Base-by-base conservation (phyloP, 2,329 filamentous ascomycete genomes). In the Penicillium janthinellum region DNA sequence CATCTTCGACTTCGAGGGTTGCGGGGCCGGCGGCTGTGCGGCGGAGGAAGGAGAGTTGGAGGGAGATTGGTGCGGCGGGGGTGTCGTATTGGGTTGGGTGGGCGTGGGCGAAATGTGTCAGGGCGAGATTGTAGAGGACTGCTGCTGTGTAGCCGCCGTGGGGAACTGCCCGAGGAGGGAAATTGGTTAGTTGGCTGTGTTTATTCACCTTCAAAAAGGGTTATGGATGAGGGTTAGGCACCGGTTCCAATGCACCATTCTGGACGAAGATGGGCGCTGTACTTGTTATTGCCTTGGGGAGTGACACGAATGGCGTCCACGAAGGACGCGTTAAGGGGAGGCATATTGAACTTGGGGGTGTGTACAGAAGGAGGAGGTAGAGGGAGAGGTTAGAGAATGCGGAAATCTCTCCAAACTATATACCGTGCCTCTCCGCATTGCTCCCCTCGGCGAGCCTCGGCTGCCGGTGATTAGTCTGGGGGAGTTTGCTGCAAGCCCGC, bases 101-200 rank as follows among this genome's bases (percentile, higher is more conserved):
- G 20, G 88, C 82, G 5, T 86, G 83, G 6, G 81, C 73, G 77
- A 88, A 88, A 73, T 90, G 88, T 2, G 77, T 80, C 10, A 77
- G 75, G 25, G 85, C 85, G 17, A 87, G 84, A 56, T 82, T 80
- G 62, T 89, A 81, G 62, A 91, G 82, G 51, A 84, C 80, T 0
- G 86, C 82, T 10, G 88, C 87, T 15, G 90, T 84, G 67, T 88
- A 89, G 59, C 89, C 89, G 54, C 89, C 89, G 72, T 91, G 87
- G 5, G 88, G 88, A 12, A 91, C 89, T 88, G 20, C 20, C 20
- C 20, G 20, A 2, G 1, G 20, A 20, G 68, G n/a, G 8, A 35
- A 11, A 28, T 22, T 6, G 15, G 8, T 50, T 37, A 37, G 48
- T n/a, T 49, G 52, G 67, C 59, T 61, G 55, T 60, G 57, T 59